These are phyloP conservation scores for Sporisorium iseilematis-ciliati DNA, from an alignment of 1,284 basidiomycete genomes.

Conservation along the genomic window DNA sequence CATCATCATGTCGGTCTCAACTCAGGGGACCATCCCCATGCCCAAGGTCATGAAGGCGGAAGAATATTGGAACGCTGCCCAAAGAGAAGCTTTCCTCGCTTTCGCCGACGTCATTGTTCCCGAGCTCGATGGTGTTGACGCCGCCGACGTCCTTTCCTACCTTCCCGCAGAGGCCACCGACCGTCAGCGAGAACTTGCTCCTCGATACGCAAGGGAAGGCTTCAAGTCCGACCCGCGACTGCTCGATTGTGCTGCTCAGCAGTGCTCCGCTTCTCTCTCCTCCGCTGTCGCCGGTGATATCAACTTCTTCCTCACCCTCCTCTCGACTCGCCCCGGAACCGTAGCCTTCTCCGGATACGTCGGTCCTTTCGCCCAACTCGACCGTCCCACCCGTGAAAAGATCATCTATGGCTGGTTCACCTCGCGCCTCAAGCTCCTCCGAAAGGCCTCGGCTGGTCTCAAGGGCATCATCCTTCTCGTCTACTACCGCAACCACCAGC, in stretches of 20 bases:
- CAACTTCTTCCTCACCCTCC: slow-evolving; percentile 55
- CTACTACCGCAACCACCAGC: slow-evolving; percentile 62
- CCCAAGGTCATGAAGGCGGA: slow-evolving; percentile 47
- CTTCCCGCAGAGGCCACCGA: slow-evolving; percentile 55
- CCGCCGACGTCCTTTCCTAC: slow-evolving; percentile 53
- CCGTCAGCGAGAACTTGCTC: slow-evolving; percentile 58
- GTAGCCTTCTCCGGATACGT: slow-evolving; percentile 61
- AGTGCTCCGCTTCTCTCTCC: slow-evolving; percentile 55
- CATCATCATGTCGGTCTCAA: slow-evolving; percentile 35
- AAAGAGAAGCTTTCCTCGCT: slow-evolving; percentile 57
- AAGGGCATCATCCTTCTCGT: slow-evolving; percentile 58
- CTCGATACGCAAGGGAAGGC: slow-evolving; percentile 55
- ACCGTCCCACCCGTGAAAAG: slow-evolving; percentile 38
- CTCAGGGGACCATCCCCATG: slow-evolving; percentile 30
- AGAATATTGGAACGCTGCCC: slow-evolving; percentile 45
- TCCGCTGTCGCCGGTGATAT: slow-evolving; percentile 50
- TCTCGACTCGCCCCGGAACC: slow-evolving; percentile 61
- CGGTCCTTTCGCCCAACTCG: slow-evolving; percentile 61
- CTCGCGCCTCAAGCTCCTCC: slow-evolving; percentile 58
- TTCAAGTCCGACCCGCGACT: slow-evolving; percentile 56
- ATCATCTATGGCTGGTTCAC: slow-evolving; percentile 55
- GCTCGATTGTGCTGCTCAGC: slow-evolving; percentile 61
- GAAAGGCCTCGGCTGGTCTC: slow-evolving; percentile 64
- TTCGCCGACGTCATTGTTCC: slow-evolving; percentile 66
- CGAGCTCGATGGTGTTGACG: slow-evolving; percentile 55